Conservation (phyloP, 371 early-diverging fungal genomes). For the Mortierella sp. region DNA sequence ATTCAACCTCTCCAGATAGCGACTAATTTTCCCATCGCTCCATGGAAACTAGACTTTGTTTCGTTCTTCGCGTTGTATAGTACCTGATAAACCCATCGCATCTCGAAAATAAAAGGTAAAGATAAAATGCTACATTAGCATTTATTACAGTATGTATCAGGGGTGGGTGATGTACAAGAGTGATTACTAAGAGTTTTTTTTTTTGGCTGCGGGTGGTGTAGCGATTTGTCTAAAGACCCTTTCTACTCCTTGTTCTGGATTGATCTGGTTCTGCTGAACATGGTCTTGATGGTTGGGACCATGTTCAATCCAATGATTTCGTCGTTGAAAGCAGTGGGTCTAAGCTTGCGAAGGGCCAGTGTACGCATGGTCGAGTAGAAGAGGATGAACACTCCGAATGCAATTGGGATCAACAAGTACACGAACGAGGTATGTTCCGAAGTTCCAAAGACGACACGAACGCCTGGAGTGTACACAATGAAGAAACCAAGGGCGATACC, state of each 20-base stretch:
- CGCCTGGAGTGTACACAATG: constrained; percentile 85
- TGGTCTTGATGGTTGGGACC: constrained; percentile 64
- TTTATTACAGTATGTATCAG: no score
- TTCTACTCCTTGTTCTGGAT: constrained; percentile 17
- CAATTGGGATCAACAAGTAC: constrained; percentile 85
- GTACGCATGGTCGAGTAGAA: constrained; percentile 78
- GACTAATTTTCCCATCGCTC: no score
- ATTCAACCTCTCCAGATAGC: no score
- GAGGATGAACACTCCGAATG: constrained; percentile 79
- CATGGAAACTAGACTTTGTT: no score
- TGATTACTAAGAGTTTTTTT: no score
- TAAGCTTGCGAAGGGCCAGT: constrained; percentile 62
- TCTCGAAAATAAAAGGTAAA: no score
- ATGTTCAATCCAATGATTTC: constrained; percentile 85
- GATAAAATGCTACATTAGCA: no score
- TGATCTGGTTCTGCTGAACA: constrained; percentile 36
- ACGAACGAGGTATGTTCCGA: constrained; percentile 66
- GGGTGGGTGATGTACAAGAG: no score
- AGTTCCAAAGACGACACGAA: constrained; percentile 80
- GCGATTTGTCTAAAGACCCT: no score
- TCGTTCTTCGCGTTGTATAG: no score
- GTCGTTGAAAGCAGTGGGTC: constrained; percentile 72
- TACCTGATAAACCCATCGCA: no score
- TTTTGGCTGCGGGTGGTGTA: no score
- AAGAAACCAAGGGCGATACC: constrained; percentile 73